Percentiles rank a stretch among this genome's conserved stretches.
These are phyloP conservation scores for Mucor mucedo DNA, from an alignment of 371 early-diverging fungal genomes.

Conservation along the genomic window DNA sequence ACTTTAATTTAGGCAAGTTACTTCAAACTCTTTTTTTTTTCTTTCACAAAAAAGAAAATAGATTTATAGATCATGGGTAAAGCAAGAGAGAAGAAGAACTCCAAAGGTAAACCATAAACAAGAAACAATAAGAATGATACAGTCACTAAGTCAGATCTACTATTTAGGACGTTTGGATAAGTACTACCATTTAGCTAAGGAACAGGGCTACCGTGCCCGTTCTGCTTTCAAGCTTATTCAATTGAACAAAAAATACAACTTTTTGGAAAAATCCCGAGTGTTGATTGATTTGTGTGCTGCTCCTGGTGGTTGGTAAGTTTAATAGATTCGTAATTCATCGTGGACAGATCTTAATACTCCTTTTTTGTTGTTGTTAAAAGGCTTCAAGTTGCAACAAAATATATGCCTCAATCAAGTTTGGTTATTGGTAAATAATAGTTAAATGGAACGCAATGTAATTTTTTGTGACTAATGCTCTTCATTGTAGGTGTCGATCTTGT, in stretches of 20 bases:
- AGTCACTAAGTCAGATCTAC: not conserved
- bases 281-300: slow-evolving; percentile 99
- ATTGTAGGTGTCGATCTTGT: slow-evolving; percentile 93
- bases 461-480: not conserved
- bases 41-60: not conserved
- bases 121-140: not conserved
- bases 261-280: slow-evolving; percentile 89
- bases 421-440: slow-evolving; percentile 74
- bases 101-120: slow-evolving; percentile 41
- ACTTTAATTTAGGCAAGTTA: not conserved
- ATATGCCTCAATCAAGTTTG: slow-evolving; percentile 93
- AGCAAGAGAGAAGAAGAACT: slow-evolving; percentile 55
- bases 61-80: slow-evolving; percentile 38
- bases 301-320: slow-evolving; percentile 97
- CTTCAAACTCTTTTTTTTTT: slow-evolving; percentile 1
- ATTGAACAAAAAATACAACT: slow-evolving; percentile 98
- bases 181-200: slow-evolving; percentile 99
- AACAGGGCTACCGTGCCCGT: slow-evolving; percentile 99
- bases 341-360: not conserved
- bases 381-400: slow-evolving; percentile 95
- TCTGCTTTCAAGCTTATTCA: slow-evolving; percentile 99
- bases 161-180: slow-evolving; percentile 96
- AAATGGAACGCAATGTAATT: not conserved
- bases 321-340: slow-evolving; percentile 12
- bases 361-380: slow-evolving; percentile 25